Evolutionary conservation across 306 rosid species (phyloP), one percentile per base, ranked within the genome.

Genomic region (Adenanthera pavonina): DNA sequence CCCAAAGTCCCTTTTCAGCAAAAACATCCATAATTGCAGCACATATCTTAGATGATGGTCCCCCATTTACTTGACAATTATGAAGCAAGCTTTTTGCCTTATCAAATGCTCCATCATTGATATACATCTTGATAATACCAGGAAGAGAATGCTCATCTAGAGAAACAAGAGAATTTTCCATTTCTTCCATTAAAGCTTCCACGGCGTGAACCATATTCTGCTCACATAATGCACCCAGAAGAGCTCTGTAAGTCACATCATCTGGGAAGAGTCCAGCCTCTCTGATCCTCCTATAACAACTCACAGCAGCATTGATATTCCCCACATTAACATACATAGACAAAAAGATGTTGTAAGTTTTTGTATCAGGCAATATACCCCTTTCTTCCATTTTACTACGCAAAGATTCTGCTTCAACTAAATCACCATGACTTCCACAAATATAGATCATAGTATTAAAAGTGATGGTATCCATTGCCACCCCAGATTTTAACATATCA

Each of bases 1-100:
- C 86, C 91, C 93, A 95, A 69, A 87, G 88, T 40, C 97, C 97
- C 75, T 84, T 92, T 75, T 93, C 99, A 14, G 96, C 99, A 80
- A 86, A 95, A 66, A 77, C 93, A 88, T 95, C 97, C 52, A 92
- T 85, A 72, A 93, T 80, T 60, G 94, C 94, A 10, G 92, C 90
- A 65, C 84, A 83, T 30, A 83, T 87, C 82, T 36, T 83, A 8
- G 97, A 89, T 8, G 96, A 87, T 52, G 81, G 79, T 72, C 80
- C 78, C 76, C 82, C 77, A 60, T 75, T 68, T 74, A 70, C 67
- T 76, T 67, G 80, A 86, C 83, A 88, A 80, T 89, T 93, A 80
- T 86, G 86, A 41, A 90, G 81, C 48, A 86, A 81, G 38, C 71
- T 60, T 85, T 70, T 87, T 30, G 94, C 96, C 76, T 82, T 88